phyloP scores from a whole-genome alignment of 83 land plant genomes.

The Thuja plicata region DNA sequence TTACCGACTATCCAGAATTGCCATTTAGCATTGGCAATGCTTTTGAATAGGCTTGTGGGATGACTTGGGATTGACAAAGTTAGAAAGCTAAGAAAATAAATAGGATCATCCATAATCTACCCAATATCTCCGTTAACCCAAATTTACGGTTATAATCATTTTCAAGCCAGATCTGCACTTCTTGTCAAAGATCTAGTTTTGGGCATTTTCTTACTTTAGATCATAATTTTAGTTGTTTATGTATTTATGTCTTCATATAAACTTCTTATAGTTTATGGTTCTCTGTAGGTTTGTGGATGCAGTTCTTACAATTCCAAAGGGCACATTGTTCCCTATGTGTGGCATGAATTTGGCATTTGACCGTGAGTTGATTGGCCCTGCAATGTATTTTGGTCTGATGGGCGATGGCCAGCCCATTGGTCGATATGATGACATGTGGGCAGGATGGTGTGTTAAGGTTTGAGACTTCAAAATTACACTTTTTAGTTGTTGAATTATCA shows the following conservation, averaged over 20 bases:
- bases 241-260: neutral
- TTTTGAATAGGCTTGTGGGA: too few species aligned
- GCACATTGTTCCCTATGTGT: slow-evolving; percentile 63
- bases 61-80: too few species aligned
- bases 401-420: slow-evolving; percentile 84
- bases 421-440: slow-evolving; percentile 83
- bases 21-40: too few species aligned
- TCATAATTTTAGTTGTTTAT: neutral
- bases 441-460: slow-evolving; percentile 79
- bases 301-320: slow-evolving; percentile 54
- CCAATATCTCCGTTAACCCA: neutral
- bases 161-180: neutral
- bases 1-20: too few species aligned
- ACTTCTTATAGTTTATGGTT: neutral
- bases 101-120: neutral
- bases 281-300: slow-evolving; percentile 44
- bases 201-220: neutral
- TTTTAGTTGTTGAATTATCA: neutral
- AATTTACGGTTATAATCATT: neutral
- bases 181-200: neutral
- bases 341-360: slow-evolving; percentile 72
- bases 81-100: too few species aligned
- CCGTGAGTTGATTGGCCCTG: slow-evolving; percentile 61
- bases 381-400: slow-evolving; percentile 83
- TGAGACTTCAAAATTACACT: neutral